Base-by-base conservation (phyloP, 2,329 filamentous ascomycete species). In the Fusarium globosum region DNA sequence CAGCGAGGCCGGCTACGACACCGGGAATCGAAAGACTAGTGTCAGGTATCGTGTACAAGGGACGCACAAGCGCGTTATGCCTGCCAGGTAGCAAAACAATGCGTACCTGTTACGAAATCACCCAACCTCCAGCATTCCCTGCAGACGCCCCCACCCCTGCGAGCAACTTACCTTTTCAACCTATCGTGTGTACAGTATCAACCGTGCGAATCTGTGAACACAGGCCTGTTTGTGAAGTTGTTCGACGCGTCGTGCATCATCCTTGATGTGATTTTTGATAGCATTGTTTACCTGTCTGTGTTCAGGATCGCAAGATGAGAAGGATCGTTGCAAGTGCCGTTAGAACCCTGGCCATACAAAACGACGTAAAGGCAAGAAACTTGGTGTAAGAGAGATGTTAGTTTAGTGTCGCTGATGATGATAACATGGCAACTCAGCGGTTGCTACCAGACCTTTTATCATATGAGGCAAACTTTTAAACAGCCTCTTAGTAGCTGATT, bases 291-390 rank as follows among this genome's bases (percentile, higher is more conserved):
- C 74, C 76, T 78, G 74, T 62, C 71, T 53, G 46, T 52, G 60
- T 65, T 71, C 48, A 61, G 68, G 72, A 76, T 77, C 52, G 67
- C 69, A 72, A 77, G 72, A 76, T 64, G 64, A 76, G 74, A 58
- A 69, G 69, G 71, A 77, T 78, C 63, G 64, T 65, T 73, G 65
- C 66, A 73, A 78, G 68, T 78, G 76, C 75, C 72, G 74, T 66
- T 12, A 35, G 26, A 60, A 69, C 61, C 76, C 69, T 74, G 70
- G 61, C 57, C 36, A 48, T 46, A 38, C 41, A 53, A 57, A 42
- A 36, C 41, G 7, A 39, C 23, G 14, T 28, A 36, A 41, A 28
- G 21, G 15, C 35, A n/a, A 55, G n/a, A 48, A 69, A 46, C 41
- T 53, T 69, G 66, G n/a, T 43, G 33, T 45, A 35, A 55, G 45